These are phyloP conservation scores for Cyclocybe cylindracea DNA, from an alignment of 768 basidiomycete genomes.

Conservation along the genomic window DNA sequence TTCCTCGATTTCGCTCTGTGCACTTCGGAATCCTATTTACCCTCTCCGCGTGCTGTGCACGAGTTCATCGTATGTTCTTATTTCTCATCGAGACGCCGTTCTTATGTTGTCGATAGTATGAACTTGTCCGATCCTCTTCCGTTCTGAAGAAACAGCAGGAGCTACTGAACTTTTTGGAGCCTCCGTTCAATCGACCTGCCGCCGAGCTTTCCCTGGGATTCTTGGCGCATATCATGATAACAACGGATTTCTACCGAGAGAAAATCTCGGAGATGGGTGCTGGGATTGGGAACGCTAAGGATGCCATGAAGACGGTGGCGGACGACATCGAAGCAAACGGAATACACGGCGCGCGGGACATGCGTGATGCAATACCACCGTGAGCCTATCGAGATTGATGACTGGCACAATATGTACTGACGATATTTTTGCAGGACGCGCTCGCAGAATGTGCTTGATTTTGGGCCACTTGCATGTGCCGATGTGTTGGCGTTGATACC, in stretches of 20 bases:
- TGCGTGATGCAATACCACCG: conserved; percentile 38
- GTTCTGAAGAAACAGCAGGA: conserved; percentile 47
- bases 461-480: conserved; percentile 53
- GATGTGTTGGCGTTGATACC: conserved; percentile 61
- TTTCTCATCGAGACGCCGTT: neutral
- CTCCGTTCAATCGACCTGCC: conserved; percentile 26
- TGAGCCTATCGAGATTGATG: conserved; percentile 37
- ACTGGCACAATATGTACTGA: conserved; percentile 18
- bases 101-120: conserved; percentile 46
- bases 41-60: conserved; percentile 54
- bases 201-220: conserved; percentile 25
- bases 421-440: conserved; percentile 33
- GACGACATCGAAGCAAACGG: conserved; percentile 65
- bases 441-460: conserved; percentile 52
- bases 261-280: conserved; percentile 46
- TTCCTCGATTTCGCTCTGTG: conserved; percentile 54
- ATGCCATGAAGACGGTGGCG: conserved; percentile 58
- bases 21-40: conserved; percentile 55
- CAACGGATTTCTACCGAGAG: conserved; percentile 53
- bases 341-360: conserved; percentile 37
- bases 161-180: conserved; percentile 43
- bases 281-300: conserved; percentile 44
- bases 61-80: conserved; percentile 56
- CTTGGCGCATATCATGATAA: conserved; percentile 41
- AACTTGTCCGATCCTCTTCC: conserved; percentile 58